phyloP scores from a whole-genome alignment of 345 rosid genomes.

The Clarkia xantiana region DNA sequence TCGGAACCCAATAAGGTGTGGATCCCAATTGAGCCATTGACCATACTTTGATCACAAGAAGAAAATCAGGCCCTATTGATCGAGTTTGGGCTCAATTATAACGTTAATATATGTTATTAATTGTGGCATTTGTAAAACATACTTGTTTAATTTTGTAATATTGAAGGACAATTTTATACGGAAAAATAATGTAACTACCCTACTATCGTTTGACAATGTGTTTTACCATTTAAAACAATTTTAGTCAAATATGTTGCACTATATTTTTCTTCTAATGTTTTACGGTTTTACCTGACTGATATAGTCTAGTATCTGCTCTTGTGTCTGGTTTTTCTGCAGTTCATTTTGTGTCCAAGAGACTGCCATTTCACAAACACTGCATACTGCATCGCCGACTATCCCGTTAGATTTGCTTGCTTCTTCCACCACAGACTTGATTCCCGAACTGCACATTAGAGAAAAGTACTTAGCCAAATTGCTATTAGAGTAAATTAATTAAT shows the following conservation, averaged over 20 bases:
- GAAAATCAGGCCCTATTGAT: too few species aligned
- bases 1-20: too few species aligned
- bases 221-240: too few species aligned
- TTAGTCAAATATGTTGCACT: neutral
- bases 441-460: conserved; percentile 28
- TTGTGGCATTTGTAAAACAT: too few species aligned
- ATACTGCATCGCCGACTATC: conserved; percentile 32
- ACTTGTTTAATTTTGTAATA: too few species aligned
- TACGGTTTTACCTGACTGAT: conserved; percentile 33
- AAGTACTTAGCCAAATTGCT: neutral
- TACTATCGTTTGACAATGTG: too few species aligned
- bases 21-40: too few species aligned
- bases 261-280: neutral
- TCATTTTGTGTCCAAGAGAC: conserved; percentile 86
- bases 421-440: conserved; percentile 57
- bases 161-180: too few species aligned
- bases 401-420: conserved; percentile 27
- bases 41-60: too few species aligned
- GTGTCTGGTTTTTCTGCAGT: conserved; percentile 59
- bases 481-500: neutral
- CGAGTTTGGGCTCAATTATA: too few species aligned
- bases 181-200: too few species aligned
- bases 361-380: conserved; percentile 85
- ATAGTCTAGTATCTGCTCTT: conserved; percentile 45
- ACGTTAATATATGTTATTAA: too few species aligned